Conservation (phyloP, 1,139 yeast species). For the Spathaspora sp. region DNA sequence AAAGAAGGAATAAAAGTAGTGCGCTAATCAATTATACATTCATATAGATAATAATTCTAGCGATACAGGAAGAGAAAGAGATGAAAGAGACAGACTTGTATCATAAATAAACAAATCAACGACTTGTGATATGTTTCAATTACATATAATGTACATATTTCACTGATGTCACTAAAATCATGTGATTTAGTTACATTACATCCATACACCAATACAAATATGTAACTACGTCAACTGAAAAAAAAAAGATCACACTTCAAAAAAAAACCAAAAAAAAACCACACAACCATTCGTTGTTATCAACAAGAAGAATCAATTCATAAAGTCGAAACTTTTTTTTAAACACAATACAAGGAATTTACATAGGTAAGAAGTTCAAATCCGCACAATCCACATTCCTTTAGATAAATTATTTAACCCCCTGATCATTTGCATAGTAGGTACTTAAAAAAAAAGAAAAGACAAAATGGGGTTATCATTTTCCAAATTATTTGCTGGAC, state of each 20-base stretch:
- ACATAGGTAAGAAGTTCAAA: neutral
- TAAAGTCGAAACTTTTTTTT: neutral
- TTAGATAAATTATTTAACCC: neutral
- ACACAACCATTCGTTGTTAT: neutral
- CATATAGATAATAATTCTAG: neutral
- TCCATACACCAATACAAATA: neutral
- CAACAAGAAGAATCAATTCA: neutral
- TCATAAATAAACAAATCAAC: neutral
- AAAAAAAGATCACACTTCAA: neutral
- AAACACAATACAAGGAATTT: neutral
- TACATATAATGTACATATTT: neutral
- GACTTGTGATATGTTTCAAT: too few species aligned
- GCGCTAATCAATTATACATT: neutral
- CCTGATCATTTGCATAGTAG: neutral
- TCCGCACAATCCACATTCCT: neutral
- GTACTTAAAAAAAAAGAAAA: neutral
- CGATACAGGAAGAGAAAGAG: neutral
- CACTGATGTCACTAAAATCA: neutral
- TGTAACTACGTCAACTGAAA: neutral
- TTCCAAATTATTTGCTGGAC: constrained; percentile 32
- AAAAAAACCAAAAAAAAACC: neutral
- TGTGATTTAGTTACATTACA: neutral
- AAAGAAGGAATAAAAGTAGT: neutral
- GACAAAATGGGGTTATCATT: constrained; percentile 36
- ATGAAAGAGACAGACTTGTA: neutral